Base-by-base conservation (phyloP, 2,329 filamentous ascomycete species). In the Geosmithia morbida region DNA sequence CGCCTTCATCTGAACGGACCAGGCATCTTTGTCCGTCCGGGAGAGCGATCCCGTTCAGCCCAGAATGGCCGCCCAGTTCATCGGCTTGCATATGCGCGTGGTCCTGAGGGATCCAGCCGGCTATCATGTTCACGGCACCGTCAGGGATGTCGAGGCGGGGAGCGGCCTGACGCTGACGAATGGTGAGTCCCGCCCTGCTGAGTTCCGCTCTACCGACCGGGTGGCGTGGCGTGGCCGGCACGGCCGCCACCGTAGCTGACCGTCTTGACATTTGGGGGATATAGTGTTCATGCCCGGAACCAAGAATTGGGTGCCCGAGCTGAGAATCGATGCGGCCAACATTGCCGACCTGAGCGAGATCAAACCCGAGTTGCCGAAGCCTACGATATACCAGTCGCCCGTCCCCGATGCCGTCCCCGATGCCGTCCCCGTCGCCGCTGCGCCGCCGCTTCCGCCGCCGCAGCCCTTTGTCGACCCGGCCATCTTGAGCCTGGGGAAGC, bases 21-120 rank as follows among this genome's bases (percentile, higher is more conserved):
- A n/a, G n/a, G n/a, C n/a, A n/a, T n/a, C 29, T 30, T 30, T 30
- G 29, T 30, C 29, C 29, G n/a, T n/a, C n/a, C n/a, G n/a, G n/a
- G n/a, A n/a, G n/a, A n/a, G n/a, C n/a, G n/a, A n/a, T n/a, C n/a
- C n/a, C n/a, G n/a, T 26, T 5, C 8, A 26, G 22, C 22, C 22
- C 48, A 59, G 41, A 41, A 66, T 66, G 64, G 79, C 81, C 45
- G 71, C 72, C 50, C 72, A 79, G 58, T 87, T 90, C 61, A 79
- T 87, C 57, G 86, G 86, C 51, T 75, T 86, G 61, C 79, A 82
- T 50, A 86, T 92, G 65, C 68, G 79, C 50, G 81, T 92, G 57
- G 83, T 81, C 37, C 72, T 92, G 52, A 76, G 74, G 56, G 70
- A 78, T 49, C 82, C 83, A 46, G 72, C 75, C 2, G 76, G 77